phyloP scores from a whole-genome alignment of 192 early-diverging fungal species.

The Geranomyces variabilis region DNA sequence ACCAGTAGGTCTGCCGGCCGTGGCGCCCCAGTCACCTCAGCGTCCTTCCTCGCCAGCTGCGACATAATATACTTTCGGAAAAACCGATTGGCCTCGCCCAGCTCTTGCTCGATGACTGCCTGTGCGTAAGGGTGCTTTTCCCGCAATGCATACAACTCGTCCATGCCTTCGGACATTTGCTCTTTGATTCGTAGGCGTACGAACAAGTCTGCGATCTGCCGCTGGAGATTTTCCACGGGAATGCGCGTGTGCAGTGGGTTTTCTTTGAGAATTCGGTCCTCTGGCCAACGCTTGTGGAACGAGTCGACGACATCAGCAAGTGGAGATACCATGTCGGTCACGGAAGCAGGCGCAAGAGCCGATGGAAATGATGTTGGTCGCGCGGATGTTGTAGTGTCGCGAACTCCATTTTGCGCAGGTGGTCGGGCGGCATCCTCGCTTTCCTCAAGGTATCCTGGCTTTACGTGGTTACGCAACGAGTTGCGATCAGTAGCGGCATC shows the following conservation, averaged over 20 bases:
- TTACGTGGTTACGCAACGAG: neutral
- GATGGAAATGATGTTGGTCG: too few species aligned
- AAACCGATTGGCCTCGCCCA: conserved; percentile 22
- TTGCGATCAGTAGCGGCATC: neutral
- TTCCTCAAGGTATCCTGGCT: neutral
- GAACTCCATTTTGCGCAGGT: neutral
- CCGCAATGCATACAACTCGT: conserved; percentile 76
- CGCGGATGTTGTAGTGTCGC: too few species aligned
- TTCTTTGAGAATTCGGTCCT: neutral
- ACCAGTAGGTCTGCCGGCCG: too few species aligned
- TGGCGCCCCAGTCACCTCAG: neutral
- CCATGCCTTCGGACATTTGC: conserved; percentile 72
- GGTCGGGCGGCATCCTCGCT: neutral
- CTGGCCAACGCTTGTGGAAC: conserved; percentile 3
- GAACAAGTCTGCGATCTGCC: conserved; percentile 69
- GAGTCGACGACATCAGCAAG: neutral
- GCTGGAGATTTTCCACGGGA: conserved; percentile 67
- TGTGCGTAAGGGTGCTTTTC: conserved; percentile 71
- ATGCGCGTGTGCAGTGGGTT: conserved; percentile 18
- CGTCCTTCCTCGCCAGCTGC: conserved; percentile 44
- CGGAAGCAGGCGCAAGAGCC: too few species aligned
- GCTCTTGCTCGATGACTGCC: conserved; percentile 59
- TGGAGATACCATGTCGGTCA: neutral
- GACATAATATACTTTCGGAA: neutral
- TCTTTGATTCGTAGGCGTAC: conserved; percentile 70